Evolutionary conservation across 2,329 filamentous ascomycete species (phyloP), one percentile per base, ranked within the genome.

Genomic region (Pseudopyrenochaeta lycopersici): DNA sequence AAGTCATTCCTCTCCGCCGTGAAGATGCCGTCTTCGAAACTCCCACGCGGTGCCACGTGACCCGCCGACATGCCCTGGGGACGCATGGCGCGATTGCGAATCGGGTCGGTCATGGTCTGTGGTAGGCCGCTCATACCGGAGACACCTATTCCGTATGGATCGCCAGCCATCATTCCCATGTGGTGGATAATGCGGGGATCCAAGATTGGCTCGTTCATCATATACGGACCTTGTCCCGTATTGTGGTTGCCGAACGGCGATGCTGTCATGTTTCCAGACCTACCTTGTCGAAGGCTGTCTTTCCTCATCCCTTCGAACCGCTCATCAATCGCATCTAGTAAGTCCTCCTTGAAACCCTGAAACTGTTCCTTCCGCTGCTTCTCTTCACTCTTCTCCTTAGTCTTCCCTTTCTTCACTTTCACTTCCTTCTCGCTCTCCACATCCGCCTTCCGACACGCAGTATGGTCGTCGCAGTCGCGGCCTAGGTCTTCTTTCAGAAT

Each of bases 401-500:
- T 43, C 32, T 42, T 56, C 42, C 29, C 31, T 17, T 44, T 29
- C 29, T 56, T 49, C 2, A 32, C 31, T 7, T 40, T 52, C 18
- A 45, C 29, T 1, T 30, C 49, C n/a, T 43, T 38, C 11, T 43
- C 23, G 10, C 18, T 47, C 35, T 15, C 51, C 44, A 14, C 46
- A 41, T 3, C 35, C 10, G 46, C 38, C 20, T 53, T 56, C 32
- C 42, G 51, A 35, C 65, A 66, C 1, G 27, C 49, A 1, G 48
- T 52, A 52, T 70, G 64, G 33, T 70, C 67, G 0, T 62, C 68
- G 33, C 70, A 72, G 42, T 72, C 60, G 17, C 45, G 58, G 2
- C 66, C 67, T n/a, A 70, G 4, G 7, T 68, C 60, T 11, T 68
- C 64, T 42, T 64, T 65, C 2, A 68, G 32, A n/a, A 71, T 42